phyloP scores from a whole-genome alignment of 1,139 yeast genomes.

The Blastobotrys capitulatus region DNA sequence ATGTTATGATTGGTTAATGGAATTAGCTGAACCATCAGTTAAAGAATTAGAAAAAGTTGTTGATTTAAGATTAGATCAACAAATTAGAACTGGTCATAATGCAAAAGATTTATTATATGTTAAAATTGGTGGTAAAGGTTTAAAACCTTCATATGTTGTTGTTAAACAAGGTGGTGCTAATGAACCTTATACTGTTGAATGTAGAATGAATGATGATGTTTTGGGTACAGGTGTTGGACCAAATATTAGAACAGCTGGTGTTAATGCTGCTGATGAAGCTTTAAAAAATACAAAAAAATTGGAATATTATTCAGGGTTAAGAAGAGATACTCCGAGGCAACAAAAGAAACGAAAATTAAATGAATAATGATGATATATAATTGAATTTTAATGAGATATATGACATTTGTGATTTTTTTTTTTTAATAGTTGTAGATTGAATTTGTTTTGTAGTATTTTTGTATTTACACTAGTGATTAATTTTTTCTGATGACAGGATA shows the following conservation, averaged over 20 bases:
- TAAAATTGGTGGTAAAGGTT: conserved; percentile 67
- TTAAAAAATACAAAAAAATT: conserved; percentile 51
- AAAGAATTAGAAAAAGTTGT: conserved; percentile 27
- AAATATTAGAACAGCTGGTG: conserved; percentile 58
- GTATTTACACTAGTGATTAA: no score
- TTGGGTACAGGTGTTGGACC: conserved; percentile 58
- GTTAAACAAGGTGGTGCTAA: conserved; percentile 49
- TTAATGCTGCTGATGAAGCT: conserved; percentile 67
- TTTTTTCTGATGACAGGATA: no score
- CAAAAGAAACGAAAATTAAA: not conserved
- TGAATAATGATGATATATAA: not conserved
- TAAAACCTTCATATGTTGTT: conserved; percentile 56
- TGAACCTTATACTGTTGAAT: conserved; percentile 53
- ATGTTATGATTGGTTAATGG: conserved; percentile 57
- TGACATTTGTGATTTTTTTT: not conserved
- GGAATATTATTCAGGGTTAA: conserved; percentile 56
- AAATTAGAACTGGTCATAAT: conserved; percentile 43
- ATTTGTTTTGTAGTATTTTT: no score
- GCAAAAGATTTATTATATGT: conserved; percentile 77
- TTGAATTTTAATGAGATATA: not conserved
- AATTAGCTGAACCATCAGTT: conserved; percentile 52
- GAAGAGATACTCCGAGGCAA: conserved; percentile 54
- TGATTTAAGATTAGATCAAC: conserved; percentile 6
- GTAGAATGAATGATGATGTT: conserved; percentile 50
- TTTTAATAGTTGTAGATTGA: no score